Evolutionary conservation across 257 asterid genomes (phyloP).

Genomic region (Scutellaria galericulata): DNA sequence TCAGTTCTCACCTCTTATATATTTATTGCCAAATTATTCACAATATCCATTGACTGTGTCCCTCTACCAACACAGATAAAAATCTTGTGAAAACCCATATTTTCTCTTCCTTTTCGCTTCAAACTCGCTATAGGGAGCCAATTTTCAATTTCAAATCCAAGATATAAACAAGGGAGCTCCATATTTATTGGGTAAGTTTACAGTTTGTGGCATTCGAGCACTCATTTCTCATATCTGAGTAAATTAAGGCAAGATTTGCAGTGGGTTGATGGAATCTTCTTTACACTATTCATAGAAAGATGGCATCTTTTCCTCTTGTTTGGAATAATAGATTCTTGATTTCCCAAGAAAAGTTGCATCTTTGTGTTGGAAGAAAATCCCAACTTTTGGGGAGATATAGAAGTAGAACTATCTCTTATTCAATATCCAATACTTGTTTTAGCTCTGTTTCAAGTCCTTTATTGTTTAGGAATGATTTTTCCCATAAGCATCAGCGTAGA

Average conservation of each 20-base stretch:
- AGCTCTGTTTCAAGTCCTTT: slow-evolving; percentile 49
- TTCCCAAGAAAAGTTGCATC: slow-evolving; percentile 50
- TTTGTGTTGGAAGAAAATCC: slow-evolving; percentile 46
- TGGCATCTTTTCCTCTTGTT: slow-evolving; percentile 77
- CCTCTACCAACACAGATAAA: slow-evolving; percentile 28
- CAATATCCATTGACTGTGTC: slow-evolving; percentile 21
- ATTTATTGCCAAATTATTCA: slow-evolving; percentile 4
- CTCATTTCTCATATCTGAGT: slow-evolving; percentile 16
- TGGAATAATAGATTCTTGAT: slow-evolving; percentile 53
- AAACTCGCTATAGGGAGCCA: slow-evolving; percentile 1
- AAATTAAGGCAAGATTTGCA: slow-evolving; percentile 32
- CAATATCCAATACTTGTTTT: slow-evolving; percentile 43
- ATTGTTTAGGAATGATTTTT: slow-evolving; percentile 38
- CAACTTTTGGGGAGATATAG: slow-evolving; percentile 35
- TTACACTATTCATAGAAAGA: slow-evolving; percentile 41
- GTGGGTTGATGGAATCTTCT: slow-evolving; percentile 46
- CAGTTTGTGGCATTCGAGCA: slow-evolving; percentile 14
- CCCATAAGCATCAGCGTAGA: slow-evolving; percentile 45
- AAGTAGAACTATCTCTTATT: slow-evolving; percentile 37
- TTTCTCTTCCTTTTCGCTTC: slow-evolving; percentile 38
- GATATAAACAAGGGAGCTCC: slow-evolving; percentile 1
- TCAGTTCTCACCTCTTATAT: not conserved
- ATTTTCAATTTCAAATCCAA: slow-evolving; percentile 35
- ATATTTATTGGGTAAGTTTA: slow-evolving; percentile 23
- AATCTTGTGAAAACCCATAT: slow-evolving; percentile 27